Percentiles rank a stretch among this genome's conserved stretches.
Evolutionary conservation across 1,139 yeast species (phyloP).

Genomic region (Hyphopichia buzzinii): DNA sequence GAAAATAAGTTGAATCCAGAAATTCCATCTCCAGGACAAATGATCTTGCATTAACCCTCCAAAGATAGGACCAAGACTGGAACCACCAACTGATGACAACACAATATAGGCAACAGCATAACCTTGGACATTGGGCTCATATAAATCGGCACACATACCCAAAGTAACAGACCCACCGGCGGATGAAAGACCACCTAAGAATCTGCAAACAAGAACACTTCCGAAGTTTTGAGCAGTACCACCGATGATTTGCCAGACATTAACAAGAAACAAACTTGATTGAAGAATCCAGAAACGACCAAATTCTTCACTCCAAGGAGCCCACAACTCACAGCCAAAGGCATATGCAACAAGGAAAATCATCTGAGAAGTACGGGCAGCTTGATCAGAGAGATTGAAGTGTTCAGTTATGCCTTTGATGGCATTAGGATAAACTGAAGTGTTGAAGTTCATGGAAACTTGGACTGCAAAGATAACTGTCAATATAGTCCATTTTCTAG

Average conservation of each 20-base stretch:
- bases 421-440: constrained; percentile 32
- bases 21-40: constrained; percentile 32
- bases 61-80: constrained; percentile 35
- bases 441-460: constrained; percentile 37
- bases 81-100: constrained; percentile 37
- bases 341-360: constrained; percentile 35
- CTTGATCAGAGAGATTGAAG: constrained; percentile 25
- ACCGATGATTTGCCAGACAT: constrained; percentile 35
- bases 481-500: constrained; percentile 32
- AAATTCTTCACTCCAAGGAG: constrained; percentile 39
- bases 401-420: constrained; percentile 24
- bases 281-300: constrained; percentile 39
- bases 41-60: constrained; percentile 31
- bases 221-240: constrained; percentile 35
- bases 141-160: constrained; percentile 40
- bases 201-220: constrained; percentile 25
- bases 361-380: constrained; percentile 32
- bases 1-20: constrained; percentile 38
- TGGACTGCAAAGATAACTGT: constrained; percentile 34
- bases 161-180: constrained; percentile 42
- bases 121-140: constrained; percentile 36
- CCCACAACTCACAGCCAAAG: constrained; percentile 41
- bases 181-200: constrained; percentile 26
- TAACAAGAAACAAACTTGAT: constrained; percentile 28
- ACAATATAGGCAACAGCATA: constrained; percentile 37